These are phyloP conservation scores for Lanmaoa rubissima DNA, from an alignment of 768 basidiomycete species.

Conservation along the genomic window DNA sequence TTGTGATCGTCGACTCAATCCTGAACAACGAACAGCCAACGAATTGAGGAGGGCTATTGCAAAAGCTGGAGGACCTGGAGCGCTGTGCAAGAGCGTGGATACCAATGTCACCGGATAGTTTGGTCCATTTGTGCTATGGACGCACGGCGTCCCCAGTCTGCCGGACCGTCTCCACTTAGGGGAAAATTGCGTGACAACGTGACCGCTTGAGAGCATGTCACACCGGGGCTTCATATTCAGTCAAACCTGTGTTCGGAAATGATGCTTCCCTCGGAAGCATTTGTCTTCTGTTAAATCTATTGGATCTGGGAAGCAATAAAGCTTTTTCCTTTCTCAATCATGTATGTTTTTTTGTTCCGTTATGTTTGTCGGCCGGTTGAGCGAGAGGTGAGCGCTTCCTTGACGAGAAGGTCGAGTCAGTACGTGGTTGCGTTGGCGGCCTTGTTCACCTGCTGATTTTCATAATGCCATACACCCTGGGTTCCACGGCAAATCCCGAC, in stretches of 20 bases:
- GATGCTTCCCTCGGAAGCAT: constrained; percentile 15
- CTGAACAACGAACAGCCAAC: constrained; percentile 81
- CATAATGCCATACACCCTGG: constrained; percentile 3
- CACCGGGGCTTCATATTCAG: constrained; percentile 24
- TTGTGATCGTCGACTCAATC: constrained; percentile 73
- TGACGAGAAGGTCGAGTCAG: not conserved
- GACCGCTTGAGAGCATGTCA: constrained; percentile 22
- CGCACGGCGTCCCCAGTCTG: constrained; percentile 8
- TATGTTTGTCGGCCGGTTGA: not conserved
- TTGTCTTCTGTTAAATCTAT: constrained; percentile 10
- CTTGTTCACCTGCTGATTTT: not conserved
- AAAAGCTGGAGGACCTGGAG: constrained; percentile 49
- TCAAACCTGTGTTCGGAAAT: constrained; percentile 33
- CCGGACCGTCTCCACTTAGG: constrained; percentile 15
- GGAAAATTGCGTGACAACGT: constrained; percentile 29
- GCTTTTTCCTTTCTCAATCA: constrained; percentile 6
- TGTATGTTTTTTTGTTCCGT: not conserved
- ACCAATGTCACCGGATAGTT: constrained; percentile 2
- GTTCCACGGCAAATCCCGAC: constrained; percentile 7
- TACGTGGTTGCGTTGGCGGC: not conserved
- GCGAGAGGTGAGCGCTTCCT: not conserved
- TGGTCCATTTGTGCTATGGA: not conserved
- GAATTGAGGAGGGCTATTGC: constrained; percentile 64
- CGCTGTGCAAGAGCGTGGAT: constrained; percentile 17
- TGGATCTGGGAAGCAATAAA: constrained; percentile 9